Evolutionary conservation across 208 protist genomes (phyloP), one percentile per base, ranked within the genome.

Genomic region (Leishmania gerbilli): DNA sequence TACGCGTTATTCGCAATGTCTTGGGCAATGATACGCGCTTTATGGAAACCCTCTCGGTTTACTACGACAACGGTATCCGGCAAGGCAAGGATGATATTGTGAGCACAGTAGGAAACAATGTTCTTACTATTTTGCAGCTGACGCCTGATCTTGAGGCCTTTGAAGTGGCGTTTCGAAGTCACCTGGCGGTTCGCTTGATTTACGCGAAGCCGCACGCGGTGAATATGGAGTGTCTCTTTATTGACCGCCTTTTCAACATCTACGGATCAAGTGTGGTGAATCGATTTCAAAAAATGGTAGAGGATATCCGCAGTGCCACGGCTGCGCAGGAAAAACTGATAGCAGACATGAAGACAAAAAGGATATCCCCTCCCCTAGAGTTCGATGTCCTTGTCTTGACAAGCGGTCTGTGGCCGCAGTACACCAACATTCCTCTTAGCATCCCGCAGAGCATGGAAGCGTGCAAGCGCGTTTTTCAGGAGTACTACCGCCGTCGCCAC

Each of bases 261-360:
- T 88, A 84, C 76, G 88, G 88, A 34, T 78, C 89, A 4, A 84
- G 86, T 34, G 68, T 87, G 45, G 89, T 91, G 37, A 93, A 90
- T 77, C 86, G 91, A 34, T 78, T 96, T 58, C 88, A 95, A 56
- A 88, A 87, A 69, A 95, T 97, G 92, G 81, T 96, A 0, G 87
- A 86, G 67, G 93, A 96, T 74, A 80, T 86, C 53, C 83, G 85
- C 27, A 86, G 74, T 77, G 80, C 81, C 58, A 81, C 65, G 0
- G 42, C 67, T 34, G 77, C 71, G 11, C 80, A 89, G 49, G 77
- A 79, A 31, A 86, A 82, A 17, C 51, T 89, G 19, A 34, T 84
- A n/a, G 64, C 76, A 19, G 83, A 83, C 34, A 84, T 89, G 78
- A 72, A 68, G 47, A 68, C 47, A 31, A 80, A 82, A 27, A 76